Evolutionary conservation across 768 basidiomycete species (phyloP).

Genomic region (Pisolithus albus): DNA sequence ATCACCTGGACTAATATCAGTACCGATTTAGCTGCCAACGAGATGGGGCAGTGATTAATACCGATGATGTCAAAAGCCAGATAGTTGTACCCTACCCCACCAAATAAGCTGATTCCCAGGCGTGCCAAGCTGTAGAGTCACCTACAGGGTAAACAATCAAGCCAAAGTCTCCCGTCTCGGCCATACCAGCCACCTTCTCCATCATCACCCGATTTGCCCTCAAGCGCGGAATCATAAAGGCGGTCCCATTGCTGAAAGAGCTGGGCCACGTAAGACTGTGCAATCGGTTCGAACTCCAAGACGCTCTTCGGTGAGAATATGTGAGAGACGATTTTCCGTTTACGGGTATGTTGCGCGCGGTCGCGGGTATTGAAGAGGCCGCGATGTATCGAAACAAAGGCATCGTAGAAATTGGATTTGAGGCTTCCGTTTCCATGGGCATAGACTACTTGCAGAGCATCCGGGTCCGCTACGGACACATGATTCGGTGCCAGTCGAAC

Average conservation of each 20-base stretch:
- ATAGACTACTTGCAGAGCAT: slow-evolving; percentile 68
- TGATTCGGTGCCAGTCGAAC: slow-evolving; percentile 74
- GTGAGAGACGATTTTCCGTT: slow-evolving; percentile 86
- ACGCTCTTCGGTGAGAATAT: slow-evolving; percentile 84
- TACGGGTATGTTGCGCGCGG: slow-evolving; percentile 73
- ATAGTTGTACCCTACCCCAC: slow-evolving; percentile 45
- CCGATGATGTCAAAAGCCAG: slow-evolving; percentile 76
- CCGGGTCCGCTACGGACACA: slow-evolving; percentile 70
- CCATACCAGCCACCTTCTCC: slow-evolving; percentile 62
- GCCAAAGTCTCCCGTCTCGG: slow-evolving; percentile 56
- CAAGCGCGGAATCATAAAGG: slow-evolving; percentile 47
- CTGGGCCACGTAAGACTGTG: slow-evolving; percentile 50
- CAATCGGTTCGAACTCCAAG: slow-evolving; percentile 78
- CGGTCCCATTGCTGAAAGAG: slow-evolving; percentile 73
- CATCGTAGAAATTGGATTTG: slow-evolving; percentile 74
- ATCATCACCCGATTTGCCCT: slow-evolving; percentile 51
- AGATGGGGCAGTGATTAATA: neutral
- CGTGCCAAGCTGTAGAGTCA: neutral
- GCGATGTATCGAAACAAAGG: slow-evolving; percentile 67
- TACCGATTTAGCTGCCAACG: neutral
- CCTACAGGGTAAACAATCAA: slow-evolving; percentile 69
- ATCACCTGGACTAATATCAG: slow-evolving; percentile 35
- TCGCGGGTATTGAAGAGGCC: slow-evolving; percentile 78
- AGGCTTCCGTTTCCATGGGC: slow-evolving; percentile 80
- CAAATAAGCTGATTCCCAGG: slow-evolving; percentile 6